Evolutionary conservation across 1,139 yeast genomes (phyloP), one percentile per base, ranked within the genome.

Genomic region (Diutina rugosa): DNA sequence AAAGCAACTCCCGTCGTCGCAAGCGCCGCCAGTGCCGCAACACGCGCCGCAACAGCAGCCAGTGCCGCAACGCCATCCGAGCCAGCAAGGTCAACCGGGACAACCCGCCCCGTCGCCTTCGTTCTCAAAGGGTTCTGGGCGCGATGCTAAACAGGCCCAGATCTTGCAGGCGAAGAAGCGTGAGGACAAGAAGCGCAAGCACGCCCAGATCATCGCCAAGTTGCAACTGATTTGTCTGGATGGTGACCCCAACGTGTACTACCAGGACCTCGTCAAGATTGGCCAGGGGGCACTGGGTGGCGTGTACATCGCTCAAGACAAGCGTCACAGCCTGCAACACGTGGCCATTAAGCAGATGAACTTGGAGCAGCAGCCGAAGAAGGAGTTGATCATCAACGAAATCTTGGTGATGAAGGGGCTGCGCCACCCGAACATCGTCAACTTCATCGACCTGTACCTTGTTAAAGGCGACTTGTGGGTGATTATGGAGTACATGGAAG

Each of bases 241-340:
- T 48, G 95, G 93, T 3, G 95, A 95, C 69, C 99, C 99, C n/a
- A 82, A 84, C 45, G 75, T 75, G 57, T 69, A 80, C 55, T 95
- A 89, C 69, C 74, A 77, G 55, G 85, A 84, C 65, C 74, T 91
- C 59, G 75, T 79, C 21, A 91, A 93, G 72, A 87, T 93, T 65
- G 99, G 99, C 6, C 98, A 93, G 72, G 99, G 99, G 65, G 99
- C 99, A 0, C 85, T 95, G 47, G 99, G 99, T 58, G 98, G 98
- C 56, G 99, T 93, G 55, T 93, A 85, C 67, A 89, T 95, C 47
- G 98, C 98, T 0, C 84, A 85, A 65, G 90, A 87, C 63, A 64
- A 63, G 9, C 46, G 41, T 1, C 70, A 71, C 35, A 77, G 81
- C 57, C 29, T 9, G 7, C 74, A 75, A 47, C 77, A 86, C 54